Evolutionary conservation across 2,329 filamentous ascomycete species (phyloP).

Genomic region (Davidsoniella virescens): DNA sequence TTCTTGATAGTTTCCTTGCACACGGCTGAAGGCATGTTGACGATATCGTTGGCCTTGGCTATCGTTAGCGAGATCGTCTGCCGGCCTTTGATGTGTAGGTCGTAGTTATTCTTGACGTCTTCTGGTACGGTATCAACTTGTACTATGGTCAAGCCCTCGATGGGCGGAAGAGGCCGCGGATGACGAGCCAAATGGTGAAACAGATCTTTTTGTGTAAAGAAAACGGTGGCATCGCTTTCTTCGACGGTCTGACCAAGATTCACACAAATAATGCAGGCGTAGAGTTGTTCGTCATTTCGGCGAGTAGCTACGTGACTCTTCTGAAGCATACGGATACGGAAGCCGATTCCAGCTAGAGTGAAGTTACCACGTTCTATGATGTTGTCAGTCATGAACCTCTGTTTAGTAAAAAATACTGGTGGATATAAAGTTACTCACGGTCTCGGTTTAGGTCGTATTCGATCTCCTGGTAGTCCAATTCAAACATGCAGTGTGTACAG

Average conservation of each 20-base stretch:
- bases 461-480: conserved; percentile 36
- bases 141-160: conserved; percentile 32
- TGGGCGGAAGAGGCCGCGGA: conserved; percentile 33
- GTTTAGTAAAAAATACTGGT: neutral
- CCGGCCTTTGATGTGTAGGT: conserved; percentile 31
- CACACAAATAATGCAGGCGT: conserved; percentile 39
- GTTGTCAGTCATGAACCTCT: neutral
- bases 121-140: conserved; percentile 27
- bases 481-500: conserved; percentile 36
- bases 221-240: conserved; percentile 39
- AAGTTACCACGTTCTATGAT: conserved; percentile 31
- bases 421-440: conserved; percentile 21
- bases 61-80: conserved; percentile 26
- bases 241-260: conserved; percentile 32
- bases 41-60: conserved; percentile 25
- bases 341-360: conserved; percentile 28
- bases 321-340: conserved; percentile 37
- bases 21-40: conserved; percentile 27
- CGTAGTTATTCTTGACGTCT: conserved; percentile 32
- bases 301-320: conserved; percentile 37
- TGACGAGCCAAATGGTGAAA: conserved; percentile 38
- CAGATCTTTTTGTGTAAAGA: conserved; percentile 35
- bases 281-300: conserved; percentile 35
- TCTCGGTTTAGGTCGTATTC: conserved; percentile 34
- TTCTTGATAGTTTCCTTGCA: conserved; percentile 32